Conservation (phyloP, 208 protist genomes). For the Naegleria fowleri region DNA sequence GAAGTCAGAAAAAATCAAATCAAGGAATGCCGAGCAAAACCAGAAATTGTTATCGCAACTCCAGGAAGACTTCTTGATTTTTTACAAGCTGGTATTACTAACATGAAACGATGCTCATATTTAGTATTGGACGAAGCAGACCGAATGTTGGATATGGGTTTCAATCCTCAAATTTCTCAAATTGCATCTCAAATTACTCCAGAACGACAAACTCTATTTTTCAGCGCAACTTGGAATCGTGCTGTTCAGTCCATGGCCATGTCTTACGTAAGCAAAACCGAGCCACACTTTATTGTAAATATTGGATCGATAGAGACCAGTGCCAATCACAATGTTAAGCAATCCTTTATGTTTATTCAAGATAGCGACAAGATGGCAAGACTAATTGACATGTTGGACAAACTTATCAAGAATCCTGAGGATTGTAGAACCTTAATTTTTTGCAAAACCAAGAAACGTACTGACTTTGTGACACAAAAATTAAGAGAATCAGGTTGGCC, state of each 20-base stretch:
- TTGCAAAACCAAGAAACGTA: conserved; percentile 69
- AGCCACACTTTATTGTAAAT: conserved; percentile 69
- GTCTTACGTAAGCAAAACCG: conserved; percentile 63
- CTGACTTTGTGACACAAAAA: conserved; percentile 53
- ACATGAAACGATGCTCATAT: conserved; percentile 66
- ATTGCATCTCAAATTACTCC: conserved; percentile 85
- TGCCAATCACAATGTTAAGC: conserved; percentile 67
- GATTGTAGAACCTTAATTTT: conserved; percentile 74
- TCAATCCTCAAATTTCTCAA: conserved; percentile 92
- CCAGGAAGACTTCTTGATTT: conserved; percentile 83
- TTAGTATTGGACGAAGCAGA: conserved; percentile 97
- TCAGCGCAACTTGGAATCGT: conserved; percentile 85
- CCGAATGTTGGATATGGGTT: conserved; percentile 98
- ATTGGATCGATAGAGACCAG: conserved; percentile 68
- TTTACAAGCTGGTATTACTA: conserved; percentile 55
- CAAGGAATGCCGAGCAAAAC: conserved; percentile 49
- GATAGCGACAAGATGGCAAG: background rate
- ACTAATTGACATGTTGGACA: background rate
- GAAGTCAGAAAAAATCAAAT: conserved; percentile 65
- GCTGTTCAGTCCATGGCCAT: conserved; percentile 65
- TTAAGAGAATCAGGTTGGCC: conserved; percentile 45
- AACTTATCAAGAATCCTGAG: background rate
- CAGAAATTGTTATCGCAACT: conserved; percentile 79
- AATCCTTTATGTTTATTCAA: conserved; percentile 63
- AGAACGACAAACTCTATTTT: conserved; percentile 93